phyloP scores from a whole-genome alignment of 2,329 filamentous ascomycete species.

The Trematosphaeria pertusa region DNA sequence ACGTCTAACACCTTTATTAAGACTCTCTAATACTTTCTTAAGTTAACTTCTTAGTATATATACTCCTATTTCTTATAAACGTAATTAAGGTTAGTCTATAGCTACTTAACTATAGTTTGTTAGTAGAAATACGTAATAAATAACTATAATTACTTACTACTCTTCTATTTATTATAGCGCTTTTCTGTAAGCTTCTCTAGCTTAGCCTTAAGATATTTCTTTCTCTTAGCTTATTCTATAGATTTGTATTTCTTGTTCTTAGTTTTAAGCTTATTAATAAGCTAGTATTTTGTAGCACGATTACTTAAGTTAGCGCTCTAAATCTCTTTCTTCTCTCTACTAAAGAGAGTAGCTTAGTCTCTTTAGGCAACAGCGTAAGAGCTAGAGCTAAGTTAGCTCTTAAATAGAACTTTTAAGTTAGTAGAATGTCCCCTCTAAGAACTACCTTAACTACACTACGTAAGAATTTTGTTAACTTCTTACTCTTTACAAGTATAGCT shows the following conservation, averaged over 20 bases:
- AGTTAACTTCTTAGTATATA: background rate
- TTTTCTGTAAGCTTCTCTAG: constrained; percentile 2
- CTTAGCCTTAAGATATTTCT: constrained; percentile 1
- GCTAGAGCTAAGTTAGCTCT: constrained; percentile 1
- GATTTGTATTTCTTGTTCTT: background rate
- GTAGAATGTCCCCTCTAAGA: background rate
- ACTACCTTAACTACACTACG: background rate
- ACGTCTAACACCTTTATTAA: background rate
- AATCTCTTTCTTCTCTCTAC: constrained; percentile 1
- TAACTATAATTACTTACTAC: constrained; percentile 5
- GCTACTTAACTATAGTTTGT: constrained; percentile 3
- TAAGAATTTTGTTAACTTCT: constrained; percentile 2
- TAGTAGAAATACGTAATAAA: constrained; percentile 6
- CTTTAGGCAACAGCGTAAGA: constrained; percentile 1
- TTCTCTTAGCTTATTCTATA: background rate
- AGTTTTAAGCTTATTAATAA: constrained; percentile 2
- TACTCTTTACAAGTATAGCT: constrained; percentile 1
- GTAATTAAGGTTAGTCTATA: background rate
- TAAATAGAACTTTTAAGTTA: constrained; percentile 3
- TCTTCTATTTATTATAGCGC: constrained; percentile 4
- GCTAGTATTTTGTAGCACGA: background rate
- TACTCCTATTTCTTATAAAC: constrained; percentile 4
- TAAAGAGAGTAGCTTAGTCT: constrained; percentile 1
- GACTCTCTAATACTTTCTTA: constrained; percentile 1
- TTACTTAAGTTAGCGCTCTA: background rate